These are phyloP conservation scores for Cladosporium colombiae DNA, from an alignment of 2,329 filamentous ascomycete genomes.

Conservation along the genomic window DNA sequence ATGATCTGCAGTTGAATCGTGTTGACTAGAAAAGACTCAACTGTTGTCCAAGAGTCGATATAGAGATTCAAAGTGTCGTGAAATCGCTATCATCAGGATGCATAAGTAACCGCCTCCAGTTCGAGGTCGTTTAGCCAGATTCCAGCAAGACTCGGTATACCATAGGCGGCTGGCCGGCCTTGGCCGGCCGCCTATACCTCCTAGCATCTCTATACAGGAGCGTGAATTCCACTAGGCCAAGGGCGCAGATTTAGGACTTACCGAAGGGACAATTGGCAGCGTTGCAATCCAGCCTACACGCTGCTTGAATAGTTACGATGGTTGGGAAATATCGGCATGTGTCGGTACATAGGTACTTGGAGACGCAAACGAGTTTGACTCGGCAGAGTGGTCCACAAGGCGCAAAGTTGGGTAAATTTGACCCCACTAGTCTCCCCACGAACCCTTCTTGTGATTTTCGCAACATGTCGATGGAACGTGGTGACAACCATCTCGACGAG, in stretches of 20 bases:
- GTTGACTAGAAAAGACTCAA: too few relatives aligned
- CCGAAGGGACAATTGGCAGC: slow-evolving; percentile 12
- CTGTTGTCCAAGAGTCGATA: too few relatives aligned
- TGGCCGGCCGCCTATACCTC: not conserved
- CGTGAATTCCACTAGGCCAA: slow-evolving; percentile 1
- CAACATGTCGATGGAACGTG: not conserved
- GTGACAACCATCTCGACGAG: not conserved
- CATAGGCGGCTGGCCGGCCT: not conserved
- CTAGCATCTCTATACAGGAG: too few relatives aligned
- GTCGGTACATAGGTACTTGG: not conserved
- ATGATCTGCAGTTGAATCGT: too few relatives aligned
- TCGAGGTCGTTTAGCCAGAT: not conserved
- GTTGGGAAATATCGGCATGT: not conserved
- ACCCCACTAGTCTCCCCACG: not conserved
- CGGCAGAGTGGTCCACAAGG: not conserved
- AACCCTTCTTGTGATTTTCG: not conserved
- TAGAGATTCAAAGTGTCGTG: not conserved
- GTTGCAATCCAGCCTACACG: not conserved
- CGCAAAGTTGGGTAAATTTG: slow-evolving; percentile 1
- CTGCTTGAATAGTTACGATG: not conserved
- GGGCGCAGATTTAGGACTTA: not conserved
- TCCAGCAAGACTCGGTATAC: not conserved
- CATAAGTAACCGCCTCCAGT: not conserved
- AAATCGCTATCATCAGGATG: too few relatives aligned
- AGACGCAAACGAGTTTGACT: not conserved